These are phyloP conservation scores for Euclidium syriacum DNA, from an alignment of 345 rosid genomes.

Conservation along the genomic window DNA sequence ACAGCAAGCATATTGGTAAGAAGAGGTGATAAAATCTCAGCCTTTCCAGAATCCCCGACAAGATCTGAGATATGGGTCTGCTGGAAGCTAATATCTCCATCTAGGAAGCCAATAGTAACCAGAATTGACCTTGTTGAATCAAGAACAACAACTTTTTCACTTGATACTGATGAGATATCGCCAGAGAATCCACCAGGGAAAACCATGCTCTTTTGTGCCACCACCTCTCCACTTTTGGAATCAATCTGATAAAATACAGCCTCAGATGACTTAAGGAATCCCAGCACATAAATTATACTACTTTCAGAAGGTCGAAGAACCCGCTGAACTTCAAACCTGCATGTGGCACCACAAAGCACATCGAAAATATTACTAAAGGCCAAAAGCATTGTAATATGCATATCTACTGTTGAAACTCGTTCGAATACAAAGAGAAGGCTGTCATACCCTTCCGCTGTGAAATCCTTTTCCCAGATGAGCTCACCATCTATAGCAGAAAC, in stretches of 20 bases:
- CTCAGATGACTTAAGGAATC: slow-evolving; percentile 57
- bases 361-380: background rate
- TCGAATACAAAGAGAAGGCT: slow-evolving; percentile 6
- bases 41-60: slow-evolving; percentile 47
- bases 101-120: slow-evolving; percentile 46
- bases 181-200: slow-evolving; percentile 75
- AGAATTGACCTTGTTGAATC: slow-evolving; percentile 61
- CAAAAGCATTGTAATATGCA: slow-evolving; percentile 4
- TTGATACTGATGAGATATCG: slow-evolving; percentile 57
- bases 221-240: slow-evolving; percentile 64
- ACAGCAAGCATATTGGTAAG: slow-evolving; percentile 55
- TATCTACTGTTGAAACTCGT: background rate
- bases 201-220: slow-evolving; percentile 49
- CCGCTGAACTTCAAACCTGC: slow-evolving; percentile 77
- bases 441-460: slow-evolving; percentile 67
- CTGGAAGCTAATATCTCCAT: slow-evolving; percentile 51
- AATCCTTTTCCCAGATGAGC: slow-evolving; percentile 83
- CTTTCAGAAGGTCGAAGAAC: slow-evolving; percentile 56
- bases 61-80: slow-evolving; percentile 54
- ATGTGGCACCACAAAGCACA: slow-evolving; percentile 15
- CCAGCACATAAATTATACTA: slow-evolving; percentile 51
- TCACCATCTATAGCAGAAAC: slow-evolving; percentile 86
- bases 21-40: slow-evolving; percentile 51
- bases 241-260: slow-evolving; percentile 59
- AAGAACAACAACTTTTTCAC: slow-evolving; percentile 54